Conservation (phyloP, 1,284 basidiomycete species). For the Malassezia obtusa region DNA sequence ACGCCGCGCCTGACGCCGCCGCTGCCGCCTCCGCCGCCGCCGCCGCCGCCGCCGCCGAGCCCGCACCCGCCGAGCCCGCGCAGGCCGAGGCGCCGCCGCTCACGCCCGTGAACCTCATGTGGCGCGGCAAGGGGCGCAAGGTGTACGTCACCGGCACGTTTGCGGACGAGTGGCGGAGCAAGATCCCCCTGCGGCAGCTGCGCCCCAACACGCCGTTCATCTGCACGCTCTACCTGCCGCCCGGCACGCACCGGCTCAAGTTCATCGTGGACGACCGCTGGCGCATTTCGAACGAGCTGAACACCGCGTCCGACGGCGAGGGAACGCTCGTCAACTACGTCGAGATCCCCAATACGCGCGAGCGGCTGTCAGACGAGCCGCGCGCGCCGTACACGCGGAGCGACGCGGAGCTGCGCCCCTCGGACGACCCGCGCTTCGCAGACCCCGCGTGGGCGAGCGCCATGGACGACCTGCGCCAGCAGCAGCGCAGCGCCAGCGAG, state of each 20-base stretch:
- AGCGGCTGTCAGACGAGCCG: not conserved
- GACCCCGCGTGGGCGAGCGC: constrained; percentile 11
- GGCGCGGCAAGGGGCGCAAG: constrained; percentile 36
- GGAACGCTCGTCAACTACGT: constrained; percentile 86
- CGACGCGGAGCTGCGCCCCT: not conserved
- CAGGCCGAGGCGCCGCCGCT: constrained; percentile 5
- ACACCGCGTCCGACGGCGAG: constrained; percentile 85
- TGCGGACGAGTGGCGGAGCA: constrained; percentile 55
- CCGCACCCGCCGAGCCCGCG: not conserved
- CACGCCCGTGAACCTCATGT: constrained; percentile 24
- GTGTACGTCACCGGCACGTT: constrained; percentile 57
- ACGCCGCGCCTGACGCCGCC: not conserved
- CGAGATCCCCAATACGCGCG: constrained; percentile 40
- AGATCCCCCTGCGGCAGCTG: constrained; percentile 41
- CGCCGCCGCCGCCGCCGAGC: no score
- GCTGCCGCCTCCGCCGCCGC: not conserved
- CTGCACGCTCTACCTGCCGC: constrained; percentile 52
- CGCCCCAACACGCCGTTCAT: constrained; percentile 30
- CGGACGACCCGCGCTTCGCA: not conserved
- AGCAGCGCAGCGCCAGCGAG: not conserved
- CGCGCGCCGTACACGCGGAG: not conserved
- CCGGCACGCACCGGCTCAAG: constrained; percentile 88
- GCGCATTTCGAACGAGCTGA: constrained; percentile 64
- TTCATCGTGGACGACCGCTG: constrained; percentile 90
- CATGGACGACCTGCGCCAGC: constrained; percentile 9